Conservation (phyloP, 2,329 filamentous ascomycete species). For the Beauveria varroae region DNA sequence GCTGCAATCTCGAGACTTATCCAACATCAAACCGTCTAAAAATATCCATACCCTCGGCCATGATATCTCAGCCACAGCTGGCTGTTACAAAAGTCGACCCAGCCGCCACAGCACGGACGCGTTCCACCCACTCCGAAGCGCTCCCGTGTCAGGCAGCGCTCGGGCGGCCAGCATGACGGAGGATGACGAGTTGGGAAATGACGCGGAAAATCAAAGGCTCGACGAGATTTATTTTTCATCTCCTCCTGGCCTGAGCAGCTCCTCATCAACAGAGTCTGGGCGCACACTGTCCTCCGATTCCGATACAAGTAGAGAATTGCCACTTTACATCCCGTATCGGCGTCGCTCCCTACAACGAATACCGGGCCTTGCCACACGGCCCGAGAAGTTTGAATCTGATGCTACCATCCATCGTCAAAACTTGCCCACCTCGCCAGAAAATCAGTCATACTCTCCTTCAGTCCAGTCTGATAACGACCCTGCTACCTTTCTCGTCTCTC, state of each 20-base stretch:
- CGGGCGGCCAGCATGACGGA: conserved; percentile 1
- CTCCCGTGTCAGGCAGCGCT: conserved; percentile 8
- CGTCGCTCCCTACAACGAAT: conserved; percentile 2
- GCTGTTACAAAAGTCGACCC: not conserved
- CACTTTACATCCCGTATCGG: conserved; percentile 3
- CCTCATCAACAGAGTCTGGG: conserved; percentile 3
- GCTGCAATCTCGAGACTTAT: not conserved
- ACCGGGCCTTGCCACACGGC: conserved; percentile 5
- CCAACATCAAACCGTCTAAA: not conserved
- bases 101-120: conserved; percentile 8
- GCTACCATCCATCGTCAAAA: not conserved
- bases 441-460: not conserved
- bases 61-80: not conserved
- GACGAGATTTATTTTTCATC: not conserved
- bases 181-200: not conserved
- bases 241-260: not conserved
- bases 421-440: not conserved
- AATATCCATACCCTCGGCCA: not conserved
- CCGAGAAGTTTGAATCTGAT: not conserved
- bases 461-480: not conserved
- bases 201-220: not conserved
- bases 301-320: not conserved
- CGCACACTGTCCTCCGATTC: not conserved
- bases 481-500: not conserved
- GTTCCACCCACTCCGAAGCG: not conserved